These are phyloP conservation scores for Yamadazyma sp. DNA, from an alignment of 1,139 yeast species.

Conservation along the genomic window DNA sequence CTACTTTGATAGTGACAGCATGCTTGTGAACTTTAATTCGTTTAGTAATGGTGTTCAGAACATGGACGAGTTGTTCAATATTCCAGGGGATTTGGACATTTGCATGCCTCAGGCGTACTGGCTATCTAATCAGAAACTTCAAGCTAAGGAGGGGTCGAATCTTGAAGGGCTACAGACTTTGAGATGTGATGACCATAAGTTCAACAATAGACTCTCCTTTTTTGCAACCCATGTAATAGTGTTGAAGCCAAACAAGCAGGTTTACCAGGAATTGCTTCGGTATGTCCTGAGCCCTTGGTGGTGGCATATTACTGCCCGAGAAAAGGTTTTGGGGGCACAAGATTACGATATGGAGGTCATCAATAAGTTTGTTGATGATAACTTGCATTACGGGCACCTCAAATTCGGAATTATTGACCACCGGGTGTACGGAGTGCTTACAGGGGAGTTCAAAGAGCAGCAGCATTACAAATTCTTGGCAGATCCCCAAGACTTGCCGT, in stretches of 20 bases:
- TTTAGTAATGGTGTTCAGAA: slow-evolving; percentile 16
- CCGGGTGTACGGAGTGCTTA: slow-evolving; percentile 43
- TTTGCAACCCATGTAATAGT: slow-evolving; percentile 49
- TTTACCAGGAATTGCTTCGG: slow-evolving; percentile 29
- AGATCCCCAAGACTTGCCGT: slow-evolving; percentile 37
- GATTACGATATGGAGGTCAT: slow-evolving; percentile 55
- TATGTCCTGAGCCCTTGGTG: slow-evolving; percentile 32
- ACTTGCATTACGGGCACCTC: slow-evolving; percentile 2
- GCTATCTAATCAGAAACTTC: slow-evolving; percentile 21
- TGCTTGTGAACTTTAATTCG: slow-evolving; percentile 21
- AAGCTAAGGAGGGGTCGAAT: neutral
- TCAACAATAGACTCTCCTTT: slow-evolving; percentile 28
- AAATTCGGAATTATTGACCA: slow-evolving; percentile 44
- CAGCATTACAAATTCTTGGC: slow-evolving; percentile 24
- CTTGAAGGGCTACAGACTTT: slow-evolving; percentile 18
- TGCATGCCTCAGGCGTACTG: slow-evolving; percentile 43
- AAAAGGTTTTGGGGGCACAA: slow-evolving; percentile 18
- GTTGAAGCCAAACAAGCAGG: slow-evolving; percentile 33
- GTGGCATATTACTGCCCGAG: slow-evolving; percentile 27
- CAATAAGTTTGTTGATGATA: slow-evolving; percentile 28
- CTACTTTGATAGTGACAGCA: slow-evolving; percentile 46
- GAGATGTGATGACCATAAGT: slow-evolving; percentile 29
- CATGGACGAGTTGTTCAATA: slow-evolving; percentile 33
- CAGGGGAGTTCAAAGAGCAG: slow-evolving; percentile 47
- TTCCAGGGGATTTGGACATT: slow-evolving; percentile 27